phyloP scores from a whole-genome alignment of 768 basidiomycete genomes.

The Russula virescens region DNA sequence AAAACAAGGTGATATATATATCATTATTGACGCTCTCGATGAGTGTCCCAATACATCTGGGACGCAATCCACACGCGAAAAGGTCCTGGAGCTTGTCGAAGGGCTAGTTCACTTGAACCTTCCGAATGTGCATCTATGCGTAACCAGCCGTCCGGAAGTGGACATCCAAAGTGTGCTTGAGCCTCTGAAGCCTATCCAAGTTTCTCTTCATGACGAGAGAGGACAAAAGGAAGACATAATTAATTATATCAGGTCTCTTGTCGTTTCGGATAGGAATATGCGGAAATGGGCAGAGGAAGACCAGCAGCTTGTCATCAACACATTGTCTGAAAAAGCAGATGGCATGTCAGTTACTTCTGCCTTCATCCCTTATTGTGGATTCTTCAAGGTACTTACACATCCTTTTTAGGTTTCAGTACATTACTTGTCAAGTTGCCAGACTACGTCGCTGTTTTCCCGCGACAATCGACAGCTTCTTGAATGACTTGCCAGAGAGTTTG shows the following conservation, averaged over 20 bases:
- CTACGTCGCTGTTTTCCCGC: neutral
- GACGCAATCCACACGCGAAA: neutral
- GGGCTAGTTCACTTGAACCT: neutral
- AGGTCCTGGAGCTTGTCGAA: neutral
- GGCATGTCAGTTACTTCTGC: conserved; percentile 3
- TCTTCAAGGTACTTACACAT: neutral
- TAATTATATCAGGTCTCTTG: neutral
- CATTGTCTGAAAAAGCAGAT: neutral
- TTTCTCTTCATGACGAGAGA: neutral
- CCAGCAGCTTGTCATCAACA: neutral
- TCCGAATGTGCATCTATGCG: neutral
- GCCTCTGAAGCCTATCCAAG: neutral
- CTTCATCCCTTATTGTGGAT: neutral
- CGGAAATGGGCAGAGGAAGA: neutral
- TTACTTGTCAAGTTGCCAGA: neutral
- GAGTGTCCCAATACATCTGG: conserved; percentile 2
- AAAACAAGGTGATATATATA: neutral
- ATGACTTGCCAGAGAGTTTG: neutral
- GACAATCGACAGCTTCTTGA: neutral
- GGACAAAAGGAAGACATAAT: neutral
- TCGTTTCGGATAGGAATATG: neutral
- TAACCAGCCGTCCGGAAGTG: neutral
- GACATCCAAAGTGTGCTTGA: neutral
- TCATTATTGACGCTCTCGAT: conserved; percentile 4
- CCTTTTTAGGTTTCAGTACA: conserved; percentile 3